These are phyloP conservation scores for Kwoniella sp. DNA, from an alignment of 768 basidiomycete genomes.

Conservation along the genomic window DNA sequence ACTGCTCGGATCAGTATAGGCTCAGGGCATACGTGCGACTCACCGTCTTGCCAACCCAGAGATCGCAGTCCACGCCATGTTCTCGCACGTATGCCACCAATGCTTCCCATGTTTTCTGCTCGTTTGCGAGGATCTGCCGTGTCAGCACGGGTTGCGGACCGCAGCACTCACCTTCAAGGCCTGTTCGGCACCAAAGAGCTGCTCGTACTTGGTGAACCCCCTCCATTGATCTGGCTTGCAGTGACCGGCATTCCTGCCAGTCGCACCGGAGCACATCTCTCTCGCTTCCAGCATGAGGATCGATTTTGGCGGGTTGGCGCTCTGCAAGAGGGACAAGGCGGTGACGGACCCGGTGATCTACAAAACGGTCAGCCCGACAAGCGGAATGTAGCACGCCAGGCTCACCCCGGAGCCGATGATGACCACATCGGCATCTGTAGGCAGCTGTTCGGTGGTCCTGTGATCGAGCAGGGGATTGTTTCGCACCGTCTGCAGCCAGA, in stretches of 20 bases:
- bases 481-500: constrained; percentile 25
- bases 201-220: constrained; percentile 27
- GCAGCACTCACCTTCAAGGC: constrained; percentile 22
- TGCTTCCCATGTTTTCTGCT: constrained; percentile 26
- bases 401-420: constrained; percentile 35
- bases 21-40: not conserved
- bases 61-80: constrained; percentile 30
- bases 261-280: constrained; percentile 56
- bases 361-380: not conserved
- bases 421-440: constrained; percentile 30
- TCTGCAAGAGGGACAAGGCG: constrained; percentile 21
- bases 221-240: constrained; percentile 32
- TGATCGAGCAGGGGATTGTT: constrained; percentile 29
- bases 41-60: constrained; percentile 38
- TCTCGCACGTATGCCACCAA: constrained; percentile 23
- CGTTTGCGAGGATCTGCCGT: constrained; percentile 23
- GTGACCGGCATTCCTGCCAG: constrained; percentile 57
- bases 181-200: constrained; percentile 16
- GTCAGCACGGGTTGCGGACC: not conserved
- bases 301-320: constrained; percentile 29
- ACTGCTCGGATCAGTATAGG: constrained; percentile 6
- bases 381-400: not conserved
- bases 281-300: constrained; percentile 75
- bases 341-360: constrained; percentile 20
- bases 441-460: constrained; percentile 19